Conservation (phyloP, 2,329 filamentous ascomycete species). For the Nemania diffusa region DNA sequence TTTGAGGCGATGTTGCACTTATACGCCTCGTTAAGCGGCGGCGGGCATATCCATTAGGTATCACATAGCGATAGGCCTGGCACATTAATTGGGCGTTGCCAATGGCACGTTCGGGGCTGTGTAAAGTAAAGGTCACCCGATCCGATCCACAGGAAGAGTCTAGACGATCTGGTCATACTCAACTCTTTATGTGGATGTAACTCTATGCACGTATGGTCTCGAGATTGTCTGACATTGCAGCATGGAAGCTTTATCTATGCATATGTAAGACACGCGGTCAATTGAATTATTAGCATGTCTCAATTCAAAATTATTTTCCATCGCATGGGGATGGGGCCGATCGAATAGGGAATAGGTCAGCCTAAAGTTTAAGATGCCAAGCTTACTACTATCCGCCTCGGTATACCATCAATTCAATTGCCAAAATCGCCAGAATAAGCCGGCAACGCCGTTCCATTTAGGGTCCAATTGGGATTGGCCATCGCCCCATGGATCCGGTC, state of each 20-base stretch:
- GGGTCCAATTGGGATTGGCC: neutral
- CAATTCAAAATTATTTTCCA: neutral
- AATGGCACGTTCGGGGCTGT: conserved; percentile 21
- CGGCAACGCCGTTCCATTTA: neutral
- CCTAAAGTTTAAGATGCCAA: neutral
- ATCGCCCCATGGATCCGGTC: neutral
- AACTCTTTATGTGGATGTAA: neutral
- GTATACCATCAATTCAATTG: neutral
- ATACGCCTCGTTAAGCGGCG: conserved; percentile 16
- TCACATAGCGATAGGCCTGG: neutral
- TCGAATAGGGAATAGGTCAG: neutral
- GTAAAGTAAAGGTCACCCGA: conserved; percentile 26
- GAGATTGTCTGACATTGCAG: neutral
- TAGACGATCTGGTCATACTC: neutral
- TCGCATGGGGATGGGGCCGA: neutral
- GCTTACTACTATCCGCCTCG: neutral
- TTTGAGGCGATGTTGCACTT: conserved; percentile 3
- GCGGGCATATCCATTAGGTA: neutral
- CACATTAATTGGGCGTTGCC: conserved; percentile 14
- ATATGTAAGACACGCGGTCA: neutral
- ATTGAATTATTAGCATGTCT: neutral
- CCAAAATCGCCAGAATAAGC: neutral
- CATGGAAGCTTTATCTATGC: neutral
- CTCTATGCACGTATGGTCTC: neutral
- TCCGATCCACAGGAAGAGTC: neutral